These are phyloP conservation scores for Cinchona pubescens DNA, from an alignment of 257 asterid species.

Conservation along the genomic window DNA sequence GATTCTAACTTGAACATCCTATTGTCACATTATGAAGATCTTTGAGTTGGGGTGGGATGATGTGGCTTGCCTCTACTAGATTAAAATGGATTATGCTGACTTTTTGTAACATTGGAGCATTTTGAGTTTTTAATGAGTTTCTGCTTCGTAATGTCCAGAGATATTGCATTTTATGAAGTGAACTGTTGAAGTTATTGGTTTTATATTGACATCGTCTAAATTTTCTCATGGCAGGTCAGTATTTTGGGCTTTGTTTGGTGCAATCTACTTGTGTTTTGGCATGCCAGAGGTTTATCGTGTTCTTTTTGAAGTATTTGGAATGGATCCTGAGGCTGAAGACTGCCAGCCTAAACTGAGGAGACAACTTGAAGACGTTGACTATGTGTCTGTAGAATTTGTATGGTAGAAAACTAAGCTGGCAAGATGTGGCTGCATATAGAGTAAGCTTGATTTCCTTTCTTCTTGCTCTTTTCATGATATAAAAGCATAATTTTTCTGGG, in stretches of 20 bases:
- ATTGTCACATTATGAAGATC: neutral
- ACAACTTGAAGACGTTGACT: conserved; percentile 95
- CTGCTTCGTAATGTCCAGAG: too few relatives aligned
- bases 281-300: conserved; percentile 97
- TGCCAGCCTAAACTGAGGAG: conserved; percentile 92
- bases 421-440: conserved; percentile 86
- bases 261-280: conserved; percentile 94
- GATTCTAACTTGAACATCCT: neutral
- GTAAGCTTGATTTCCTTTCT: conserved; percentile 29
- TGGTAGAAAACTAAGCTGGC: conserved; percentile 82
- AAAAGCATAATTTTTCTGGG: neutral
- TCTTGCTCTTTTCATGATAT: neutral
- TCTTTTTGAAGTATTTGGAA: conserved; percentile 92
- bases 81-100: too few relatives aligned
- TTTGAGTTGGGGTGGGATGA: neutral
- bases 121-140: neutral
- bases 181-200: neutral
- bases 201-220: neutral
- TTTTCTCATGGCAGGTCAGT: conserved; percentile 62
- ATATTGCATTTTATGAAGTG: neutral
- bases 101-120: too few relatives aligned
- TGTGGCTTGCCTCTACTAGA: neutral
- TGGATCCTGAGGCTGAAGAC: conserved; percentile 95
- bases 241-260: conserved; percentile 98
- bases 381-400: conserved; percentile 86